Evolutionary conservation across 495 filamentous ascomycete genomes (phyloP).

Genomic region (Aspergillus conjunctus): DNA sequence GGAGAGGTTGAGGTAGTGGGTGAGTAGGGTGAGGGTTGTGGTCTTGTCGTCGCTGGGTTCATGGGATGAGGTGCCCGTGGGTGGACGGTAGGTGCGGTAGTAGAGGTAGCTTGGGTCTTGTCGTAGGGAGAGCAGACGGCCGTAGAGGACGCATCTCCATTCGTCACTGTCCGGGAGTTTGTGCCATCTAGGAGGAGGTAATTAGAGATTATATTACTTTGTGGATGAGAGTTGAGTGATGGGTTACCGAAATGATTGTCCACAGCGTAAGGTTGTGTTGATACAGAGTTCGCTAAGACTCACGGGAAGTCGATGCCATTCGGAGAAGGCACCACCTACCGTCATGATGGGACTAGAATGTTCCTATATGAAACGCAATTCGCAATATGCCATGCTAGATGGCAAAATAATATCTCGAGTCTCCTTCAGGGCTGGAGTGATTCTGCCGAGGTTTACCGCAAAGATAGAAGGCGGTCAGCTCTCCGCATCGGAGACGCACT

Average conservation of each 20-base stretch:
- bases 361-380: neutral
- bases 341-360: conserved; percentile 28
- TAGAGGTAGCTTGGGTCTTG: conserved; percentile 80
- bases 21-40: conserved; percentile 60
- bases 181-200: conserved; percentile 63
- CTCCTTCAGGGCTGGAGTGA: neutral
- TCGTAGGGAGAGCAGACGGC: conserved; percentile 78
- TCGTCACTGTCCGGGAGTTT: conserved; percentile 69
- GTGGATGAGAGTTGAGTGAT: neutral
- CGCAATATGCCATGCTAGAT: neutral
- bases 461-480: conserved; percentile 34
- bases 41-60: conserved; percentile 31
- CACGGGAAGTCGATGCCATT: conserved; percentile 82
- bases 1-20: conserved; percentile 80
- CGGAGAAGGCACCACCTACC: conserved; percentile 43
- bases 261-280: conserved; percentile 86
- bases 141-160: conserved; percentile 90
- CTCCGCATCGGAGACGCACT: conserved; percentile 14
- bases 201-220: neutral
- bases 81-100: conserved; percentile 70
- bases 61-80: conserved; percentile 30
- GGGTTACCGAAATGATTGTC: conserved; percentile 77
- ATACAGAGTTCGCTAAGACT: conserved; percentile 82
- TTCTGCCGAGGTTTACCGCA: conserved; percentile 28
- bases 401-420: neutral